Base-by-base conservation (phyloP, 176 grass and related monocot genomes). In the Paspalum vaginatum region DNA sequence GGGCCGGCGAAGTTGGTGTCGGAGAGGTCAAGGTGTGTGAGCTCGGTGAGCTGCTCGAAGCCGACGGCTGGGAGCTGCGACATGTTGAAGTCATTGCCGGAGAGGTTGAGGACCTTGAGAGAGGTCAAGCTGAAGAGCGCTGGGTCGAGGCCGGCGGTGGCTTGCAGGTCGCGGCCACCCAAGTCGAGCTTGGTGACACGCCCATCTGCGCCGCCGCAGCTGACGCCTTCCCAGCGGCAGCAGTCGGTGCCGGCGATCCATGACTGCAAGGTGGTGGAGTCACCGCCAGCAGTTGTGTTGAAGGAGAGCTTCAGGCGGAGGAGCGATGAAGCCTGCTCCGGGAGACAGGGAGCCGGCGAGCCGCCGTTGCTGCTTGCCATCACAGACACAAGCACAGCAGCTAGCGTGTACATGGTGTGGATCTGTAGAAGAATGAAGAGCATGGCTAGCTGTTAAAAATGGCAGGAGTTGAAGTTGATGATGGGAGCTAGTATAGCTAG, bases 1-100 rank as follows among this genome's bases (percentile, higher is more conserved):
- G 79, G 59, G 49, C 83, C 88, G 11, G 65, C 51, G 44, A 94
- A 79, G 21, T 80, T 83, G 9, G 83, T 18, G 51, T 75, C 49
- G 6, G 92, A 94, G 68, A 94, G 86, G 69, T 94, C 84, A 48
- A 91, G 80, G 53, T 79, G 50, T 11, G 50, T 86, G 63, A 94
- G 69, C 61, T 88, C 66, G 25, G 45, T 6, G 18, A 94, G 85
- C 17, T 15, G 66, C 43, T 88, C 83, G 53, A 94, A 84, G 9
- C 85, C 79, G 25, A 43, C 17, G n/a, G 46, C 13, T 52, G 82
- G 74, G 52, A 94, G 14, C 2, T 20, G 59, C 82, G 50, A 37
- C 68, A 21, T 17, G 32, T 51, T 8, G 67, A 88, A 94, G 77
- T 43, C 57, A 38, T 89, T 89, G 56, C 74, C 58, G 0, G 82